These are phyloP conservation scores for Rhizopogon rudus DNA, from an alignment of 768 basidiomycete species.

Conservation along the genomic window DNA sequence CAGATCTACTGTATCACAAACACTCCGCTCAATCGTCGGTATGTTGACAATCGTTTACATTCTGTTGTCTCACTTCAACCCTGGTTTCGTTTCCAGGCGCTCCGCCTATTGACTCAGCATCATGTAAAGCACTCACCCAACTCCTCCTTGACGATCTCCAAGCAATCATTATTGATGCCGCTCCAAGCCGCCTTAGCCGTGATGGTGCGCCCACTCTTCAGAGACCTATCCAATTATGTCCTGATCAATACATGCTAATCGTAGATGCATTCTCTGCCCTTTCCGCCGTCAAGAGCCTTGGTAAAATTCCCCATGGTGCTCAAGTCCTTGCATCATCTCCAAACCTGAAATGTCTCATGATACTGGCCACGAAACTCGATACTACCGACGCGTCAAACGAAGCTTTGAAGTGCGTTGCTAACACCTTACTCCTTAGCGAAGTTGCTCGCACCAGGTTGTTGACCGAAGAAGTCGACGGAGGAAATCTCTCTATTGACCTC, in stretches of 20 bases:
- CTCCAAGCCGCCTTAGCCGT: conserved; percentile 43
- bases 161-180: conserved; percentile 25
- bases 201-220: conserved; percentile 41
- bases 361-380: conserved; percentile 47
- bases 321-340: conserved; percentile 46
- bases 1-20: conserved; percentile 38
- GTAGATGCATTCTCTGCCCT: conserved; percentile 68
- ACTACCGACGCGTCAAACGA: conserved; percentile 62
- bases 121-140: conserved; percentile 54
- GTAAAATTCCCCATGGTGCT: conserved; percentile 66
- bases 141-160: conserved; percentile 58
- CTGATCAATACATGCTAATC: neutral
- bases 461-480: conserved; percentile 57
- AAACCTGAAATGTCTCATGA: conserved; percentile 55
- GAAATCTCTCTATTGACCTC: conserved; percentile 46
- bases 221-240: neutral
- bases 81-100: neutral
- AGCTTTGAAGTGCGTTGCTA: conserved; percentile 74
- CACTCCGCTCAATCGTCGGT: conserved; percentile 52
- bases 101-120: conserved; percentile 37
- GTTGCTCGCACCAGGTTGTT: conserved; percentile 54
- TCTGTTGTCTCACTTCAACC: neutral
- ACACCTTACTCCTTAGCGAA: conserved; percentile 69
- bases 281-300: conserved; percentile 69
- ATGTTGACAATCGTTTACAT: conserved; percentile 6